Percentiles rank a stretch among this genome's conserved stretches.
Conservation (phyloP, 176 grass and related monocot genomes). For the Aegilops longissima region DNA sequence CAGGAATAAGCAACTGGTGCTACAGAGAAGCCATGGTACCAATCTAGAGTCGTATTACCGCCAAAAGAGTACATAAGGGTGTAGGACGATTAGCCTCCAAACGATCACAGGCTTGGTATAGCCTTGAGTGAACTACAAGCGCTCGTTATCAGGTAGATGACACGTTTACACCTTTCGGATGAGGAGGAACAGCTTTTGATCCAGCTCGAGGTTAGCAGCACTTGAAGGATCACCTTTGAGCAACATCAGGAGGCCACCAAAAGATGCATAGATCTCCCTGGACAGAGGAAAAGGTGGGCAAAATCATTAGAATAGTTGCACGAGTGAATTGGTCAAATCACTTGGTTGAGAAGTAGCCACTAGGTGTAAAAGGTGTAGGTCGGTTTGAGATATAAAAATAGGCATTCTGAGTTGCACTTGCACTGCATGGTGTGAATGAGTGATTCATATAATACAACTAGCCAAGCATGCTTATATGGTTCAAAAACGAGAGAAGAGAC, state of each 20-base stretch:
- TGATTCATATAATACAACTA: neutral
- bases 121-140: neutral
- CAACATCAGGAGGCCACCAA: conserved; percentile 55
- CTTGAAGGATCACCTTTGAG: conserved; percentile 51
- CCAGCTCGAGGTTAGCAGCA: conserved; percentile 38
- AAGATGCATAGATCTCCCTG: conserved; percentile 60
- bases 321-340: neutral
- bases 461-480: neutral
- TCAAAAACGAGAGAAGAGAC: neutral
- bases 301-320: conserved; percentile 1
- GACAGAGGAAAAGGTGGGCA: neutral
- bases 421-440: neutral
- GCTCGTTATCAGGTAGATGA: neutral
- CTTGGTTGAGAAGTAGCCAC: neutral
- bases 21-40: neutral
- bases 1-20: neutral
- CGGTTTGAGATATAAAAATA: neutral
- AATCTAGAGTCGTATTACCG: neutral
- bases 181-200: conserved; percentile 62
- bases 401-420: neutral
- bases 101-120: neutral
- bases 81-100: neutral
- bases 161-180: conserved; percentile 48
- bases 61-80: neutral
- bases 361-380: neutral